These are phyloP conservation scores for Pseudogymnoascus sp. DNA, from an alignment of 2,329 filamentous ascomycete species.

Conservation along the genomic window DNA sequence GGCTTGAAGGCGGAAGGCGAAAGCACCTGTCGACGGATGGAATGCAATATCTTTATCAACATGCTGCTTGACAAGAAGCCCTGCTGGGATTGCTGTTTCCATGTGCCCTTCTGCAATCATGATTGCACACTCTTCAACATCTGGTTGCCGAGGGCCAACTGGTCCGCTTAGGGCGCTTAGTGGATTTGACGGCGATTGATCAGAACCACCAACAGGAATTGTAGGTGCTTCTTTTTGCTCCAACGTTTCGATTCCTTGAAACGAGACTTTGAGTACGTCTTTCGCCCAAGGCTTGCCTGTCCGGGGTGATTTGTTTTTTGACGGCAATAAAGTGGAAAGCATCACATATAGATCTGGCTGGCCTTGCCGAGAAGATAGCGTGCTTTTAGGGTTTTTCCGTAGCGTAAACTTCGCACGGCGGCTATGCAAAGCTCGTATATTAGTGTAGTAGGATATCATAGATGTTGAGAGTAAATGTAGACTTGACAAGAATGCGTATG, in stretches of 20 bases:
- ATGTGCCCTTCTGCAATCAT: slow-evolving; percentile 27
- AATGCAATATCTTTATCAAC: slow-evolving; percentile 27
- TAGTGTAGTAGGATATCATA: slow-evolving; percentile 30
- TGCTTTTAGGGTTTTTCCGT: slow-evolving; percentile 21
- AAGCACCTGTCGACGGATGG: slow-evolving; percentile 20
- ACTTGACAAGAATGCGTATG: slow-evolving; percentile 27
- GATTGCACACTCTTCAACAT: slow-evolving; percentile 18
- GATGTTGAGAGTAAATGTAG: slow-evolving; percentile 30
- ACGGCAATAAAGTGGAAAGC: slow-evolving; percentile 22
- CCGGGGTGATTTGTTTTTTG: slow-evolving; percentile 16
- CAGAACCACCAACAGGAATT: not conserved
- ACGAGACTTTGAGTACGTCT: slow-evolving; percentile 50
- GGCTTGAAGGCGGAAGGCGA: slow-evolving; percentile 26
- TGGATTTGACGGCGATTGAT: not conserved
- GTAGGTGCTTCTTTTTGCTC: not conserved
- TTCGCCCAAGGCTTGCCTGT: slow-evolving; percentile 43
- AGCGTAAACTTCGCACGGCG: slow-evolving; percentile 20
- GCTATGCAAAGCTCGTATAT: slow-evolving; percentile 27
- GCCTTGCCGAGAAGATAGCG: slow-evolving; percentile 15
- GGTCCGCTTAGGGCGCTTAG: not conserved
- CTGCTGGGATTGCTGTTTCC: slow-evolving; percentile 18
- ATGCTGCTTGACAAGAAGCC: slow-evolving; percentile 22
- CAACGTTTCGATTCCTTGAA: slow-evolving; percentile 35
- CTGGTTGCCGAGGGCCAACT: not conserved
- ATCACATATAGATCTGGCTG: slow-evolving; percentile 23